phyloP scores from a whole-genome alignment of 1,284 basidiomycete genomes.

The Takashimella koratensis region DNA sequence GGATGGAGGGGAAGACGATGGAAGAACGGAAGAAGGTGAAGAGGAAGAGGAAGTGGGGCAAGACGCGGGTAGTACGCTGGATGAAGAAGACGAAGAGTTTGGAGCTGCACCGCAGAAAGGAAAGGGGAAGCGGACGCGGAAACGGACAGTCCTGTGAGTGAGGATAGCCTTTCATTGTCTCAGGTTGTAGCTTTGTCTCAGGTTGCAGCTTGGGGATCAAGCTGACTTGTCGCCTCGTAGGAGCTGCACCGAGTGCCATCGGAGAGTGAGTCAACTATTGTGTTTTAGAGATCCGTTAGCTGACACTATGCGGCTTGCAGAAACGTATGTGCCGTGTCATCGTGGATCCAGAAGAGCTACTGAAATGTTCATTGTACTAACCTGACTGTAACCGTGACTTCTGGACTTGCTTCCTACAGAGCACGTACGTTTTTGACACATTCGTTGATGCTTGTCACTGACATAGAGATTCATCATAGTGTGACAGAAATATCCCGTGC shows the following conservation, averaged over 20 bases:
- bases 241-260: constrained; percentile 47
- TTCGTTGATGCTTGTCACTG: no score
- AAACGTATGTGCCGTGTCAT: constrained; percentile 29
- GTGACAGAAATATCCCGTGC: constrained; percentile 48
- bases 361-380: no score
- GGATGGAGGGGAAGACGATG: constrained; percentile 1
- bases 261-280: constrained; percentile 41
- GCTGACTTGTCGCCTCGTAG: constrained; percentile 10
- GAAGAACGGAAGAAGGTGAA: constrained; percentile 8
- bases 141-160: constrained; percentile 43
- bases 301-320: constrained; percentile 11
- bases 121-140: constrained; percentile 34
- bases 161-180: not conserved
- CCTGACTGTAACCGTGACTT: no score
- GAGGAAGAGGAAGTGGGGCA: constrained; percentile 1
- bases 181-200: no score
- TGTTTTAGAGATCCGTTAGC: not conserved
- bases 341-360: no score
- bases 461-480: constrained; percentile 39
- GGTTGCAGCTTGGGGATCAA: no score
- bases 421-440: no score
- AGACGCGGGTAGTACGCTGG: not conserved
- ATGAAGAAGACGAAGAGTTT: not conserved
- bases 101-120: constrained; percentile 6
- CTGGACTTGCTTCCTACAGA: no score